Evolutionary conservation across 2,329 filamentous ascomycete species (phyloP), one percentile per base, ranked within the genome.

Genomic region (Remersonia thermophila): DNA sequence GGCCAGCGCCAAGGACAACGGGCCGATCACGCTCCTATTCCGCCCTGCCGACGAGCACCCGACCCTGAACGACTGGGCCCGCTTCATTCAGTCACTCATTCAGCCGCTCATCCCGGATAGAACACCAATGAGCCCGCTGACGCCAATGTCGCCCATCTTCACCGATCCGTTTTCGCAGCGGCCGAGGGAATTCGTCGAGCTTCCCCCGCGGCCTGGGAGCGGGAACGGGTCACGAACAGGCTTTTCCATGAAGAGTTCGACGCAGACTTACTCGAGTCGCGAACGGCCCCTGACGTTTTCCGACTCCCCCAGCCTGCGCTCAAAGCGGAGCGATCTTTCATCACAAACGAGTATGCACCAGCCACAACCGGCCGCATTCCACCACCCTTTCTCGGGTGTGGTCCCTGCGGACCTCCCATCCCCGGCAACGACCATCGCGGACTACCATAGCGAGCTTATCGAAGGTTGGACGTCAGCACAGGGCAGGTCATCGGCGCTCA

Each of bases 401-500:
- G 57, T 69, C 11, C 69, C 71, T 3, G 60, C 65, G 3, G 73
- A 77, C 40, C 56, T 75, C 11, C 70, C 73, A 7, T 72, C 73
- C 1, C 69, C 73, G 3, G 62, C 69, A 10, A 66, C 62, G 3
- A 71, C 67, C 0, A 50, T 66, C 10, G 62, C 64, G 7, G 70
- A 71, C 36, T 69, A 70, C 37, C 62, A 61, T 35, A 63, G 66
- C 10, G 72, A 76, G 34, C 65, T 72, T 25, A 71, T 73, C 37
- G 73, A 76, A 41, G 71, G 72, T 2, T 77, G 73, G 71, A 73
- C 69, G 7, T 63, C 66, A 0, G 66, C 72, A 1, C 71, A 77
- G 45, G 73, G 73, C 11, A 62, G 73, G 17, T 69, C 71, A 2
- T 77, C 73, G 0, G 62, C 66, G 0, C 54, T 78, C 40, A 69